Percentiles rank a stretch among this genome's conserved stretches.
Evolutionary conservation across 2,329 filamentous ascomycete genomes (phyloP).

Genomic region (Epichloe amarillans): DNA sequence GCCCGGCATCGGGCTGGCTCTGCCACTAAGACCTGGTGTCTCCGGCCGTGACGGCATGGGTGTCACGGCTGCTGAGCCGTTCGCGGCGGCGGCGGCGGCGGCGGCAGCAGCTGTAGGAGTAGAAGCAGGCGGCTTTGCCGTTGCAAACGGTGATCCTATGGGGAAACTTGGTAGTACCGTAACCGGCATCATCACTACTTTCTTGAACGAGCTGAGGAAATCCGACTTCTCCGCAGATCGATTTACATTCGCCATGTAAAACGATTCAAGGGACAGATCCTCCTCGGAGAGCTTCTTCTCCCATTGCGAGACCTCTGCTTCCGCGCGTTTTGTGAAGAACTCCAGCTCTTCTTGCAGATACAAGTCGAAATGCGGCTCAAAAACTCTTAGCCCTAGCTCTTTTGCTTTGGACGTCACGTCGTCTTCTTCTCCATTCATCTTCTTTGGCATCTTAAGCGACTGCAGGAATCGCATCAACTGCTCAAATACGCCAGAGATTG

Average conservation of each 20-base stretch:
- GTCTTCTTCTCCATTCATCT: slow-evolving; percentile 32
- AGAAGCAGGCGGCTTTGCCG: slow-evolving; percentile 21
- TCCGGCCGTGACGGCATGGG: slow-evolving; percentile 34
- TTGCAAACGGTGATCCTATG: slow-evolving; percentile 43
- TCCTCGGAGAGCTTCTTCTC: slow-evolving; percentile 85
- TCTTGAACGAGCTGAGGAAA: slow-evolving; percentile 91
- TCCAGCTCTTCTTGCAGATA: slow-evolving; percentile 88
- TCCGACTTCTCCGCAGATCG: slow-evolving; percentile 92
- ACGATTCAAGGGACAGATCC: slow-evolving; percentile 80
- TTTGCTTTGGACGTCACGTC: slow-evolving; percentile 53
- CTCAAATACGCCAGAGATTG: slow-evolving; percentile 76
- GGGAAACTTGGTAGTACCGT: slow-evolving; percentile 67
- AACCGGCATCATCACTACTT: slow-evolving; percentile 98
- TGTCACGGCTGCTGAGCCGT: slow-evolving; percentile 14
- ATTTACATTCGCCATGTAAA: slow-evolving; percentile 92
- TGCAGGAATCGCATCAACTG: slow-evolving; percentile 69
- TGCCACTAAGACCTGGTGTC: slow-evolving; percentile 31
- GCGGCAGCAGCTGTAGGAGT: not conserved
- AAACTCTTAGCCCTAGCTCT: slow-evolving; percentile 56
- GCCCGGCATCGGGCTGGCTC: slow-evolving; percentile 26
- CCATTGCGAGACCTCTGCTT: slow-evolving; percentile 69
- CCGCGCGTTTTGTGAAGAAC: slow-evolving; percentile 64
- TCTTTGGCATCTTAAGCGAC: slow-evolving; percentile 52
- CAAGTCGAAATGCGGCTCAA: slow-evolving; percentile 85
- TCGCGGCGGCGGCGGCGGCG: slow-evolving; percentile 10